A percentile compares a stretch with the other conserved stretches of the same genome.
Evolutionary conservation across 768 basidiomycete species (phyloP).

Genomic region (Rubroboletus pulcherrimus): DNA sequence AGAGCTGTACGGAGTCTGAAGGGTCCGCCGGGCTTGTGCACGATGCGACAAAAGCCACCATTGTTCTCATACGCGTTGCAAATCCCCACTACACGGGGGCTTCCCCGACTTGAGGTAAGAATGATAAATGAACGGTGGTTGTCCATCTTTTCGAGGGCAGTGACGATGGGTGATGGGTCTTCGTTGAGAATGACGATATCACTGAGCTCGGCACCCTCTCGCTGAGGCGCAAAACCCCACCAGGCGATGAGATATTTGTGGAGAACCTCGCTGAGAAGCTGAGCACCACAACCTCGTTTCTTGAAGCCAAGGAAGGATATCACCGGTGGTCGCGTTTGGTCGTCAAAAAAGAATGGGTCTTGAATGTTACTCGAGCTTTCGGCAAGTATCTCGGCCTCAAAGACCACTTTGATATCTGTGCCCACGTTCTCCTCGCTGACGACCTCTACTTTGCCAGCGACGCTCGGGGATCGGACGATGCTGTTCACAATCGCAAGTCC

Average conservation of each 20-base stretch:
- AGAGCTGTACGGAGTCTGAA: slow-evolving; percentile 63
- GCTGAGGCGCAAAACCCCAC: slow-evolving; percentile 65
- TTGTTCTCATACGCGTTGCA: slow-evolving; percentile 70
- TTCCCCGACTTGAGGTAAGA: slow-evolving; percentile 67
- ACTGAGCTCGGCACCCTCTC: slow-evolving; percentile 43
- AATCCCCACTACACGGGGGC: slow-evolving; percentile 55
- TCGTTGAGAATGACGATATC: slow-evolving; percentile 84
- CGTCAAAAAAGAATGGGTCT: slow-evolving; percentile 45
- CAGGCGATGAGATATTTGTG: slow-evolving; percentile 64
- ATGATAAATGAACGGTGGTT: slow-evolving; percentile 67
- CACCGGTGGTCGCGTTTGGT: slow-evolving; percentile 40
- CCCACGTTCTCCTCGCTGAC: slow-evolving; percentile 88
- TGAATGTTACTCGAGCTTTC: slow-evolving; percentile 38
- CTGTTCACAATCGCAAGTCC: slow-evolving; percentile 95
- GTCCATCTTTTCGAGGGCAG: slow-evolving; percentile 56
- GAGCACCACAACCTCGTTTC: slow-evolving; percentile 55
- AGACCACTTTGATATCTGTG: slow-evolving; percentile 86
- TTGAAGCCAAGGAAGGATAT: slow-evolving; percentile 76
- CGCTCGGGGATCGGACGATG: slow-evolving; percentile 80
- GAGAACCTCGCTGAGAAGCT: slow-evolving; percentile 61
- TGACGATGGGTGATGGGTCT: slow-evolving; percentile 53
- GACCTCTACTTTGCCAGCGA: slow-evolving; percentile 90
- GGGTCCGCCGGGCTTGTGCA: slow-evolving; percentile 89
- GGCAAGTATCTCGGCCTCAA: slow-evolving; percentile 63
- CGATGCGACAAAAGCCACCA: slow-evolving; percentile 84